These are phyloP conservation scores for Paramecium biaurelia DNA, from an alignment of 73 alveolate species.

Conservation along the genomic window DNA sequence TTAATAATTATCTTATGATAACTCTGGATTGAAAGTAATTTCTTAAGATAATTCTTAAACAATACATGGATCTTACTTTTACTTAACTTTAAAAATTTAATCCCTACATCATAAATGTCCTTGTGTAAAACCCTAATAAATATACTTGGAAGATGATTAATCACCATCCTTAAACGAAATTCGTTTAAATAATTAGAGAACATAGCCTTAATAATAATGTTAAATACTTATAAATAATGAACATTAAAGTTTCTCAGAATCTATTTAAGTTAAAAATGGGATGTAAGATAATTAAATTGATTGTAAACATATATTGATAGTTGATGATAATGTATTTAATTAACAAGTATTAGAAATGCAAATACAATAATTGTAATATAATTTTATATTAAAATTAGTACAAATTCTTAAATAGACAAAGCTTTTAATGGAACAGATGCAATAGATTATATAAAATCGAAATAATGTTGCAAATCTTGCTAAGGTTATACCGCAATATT, in stretches of 20 bases:
- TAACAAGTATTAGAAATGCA: neutral
- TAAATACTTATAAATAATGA: neutral
- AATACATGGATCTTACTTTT: neutral
- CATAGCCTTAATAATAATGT: neutral
- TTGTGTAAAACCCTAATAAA: neutral
- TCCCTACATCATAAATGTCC: neutral
- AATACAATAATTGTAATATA: neutral
- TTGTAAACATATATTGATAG: slow-evolving; percentile 8
- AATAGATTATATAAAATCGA: neutral
- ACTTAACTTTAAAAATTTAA: neutral
- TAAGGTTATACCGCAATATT: neutral
- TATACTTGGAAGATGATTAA: neutral
- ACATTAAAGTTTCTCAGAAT: neutral
- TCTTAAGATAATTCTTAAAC: neutral
- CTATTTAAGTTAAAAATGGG: neutral
- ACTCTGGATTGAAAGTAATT: neutral
- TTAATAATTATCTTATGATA: neutral
- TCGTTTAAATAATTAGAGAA: neutral
- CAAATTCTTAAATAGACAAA: neutral
- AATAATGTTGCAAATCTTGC: neutral
- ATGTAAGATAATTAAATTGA: neutral
- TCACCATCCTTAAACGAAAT: neutral
- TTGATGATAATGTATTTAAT: slow-evolving; percentile 23
- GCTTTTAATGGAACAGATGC: slow-evolving; percentile 30
- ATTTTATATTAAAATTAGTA: neutral